These are phyloP conservation scores for Zygnema circumcarinatum DNA, from an alignment of 139 green algal genomes.

Conservation along the genomic window DNA sequence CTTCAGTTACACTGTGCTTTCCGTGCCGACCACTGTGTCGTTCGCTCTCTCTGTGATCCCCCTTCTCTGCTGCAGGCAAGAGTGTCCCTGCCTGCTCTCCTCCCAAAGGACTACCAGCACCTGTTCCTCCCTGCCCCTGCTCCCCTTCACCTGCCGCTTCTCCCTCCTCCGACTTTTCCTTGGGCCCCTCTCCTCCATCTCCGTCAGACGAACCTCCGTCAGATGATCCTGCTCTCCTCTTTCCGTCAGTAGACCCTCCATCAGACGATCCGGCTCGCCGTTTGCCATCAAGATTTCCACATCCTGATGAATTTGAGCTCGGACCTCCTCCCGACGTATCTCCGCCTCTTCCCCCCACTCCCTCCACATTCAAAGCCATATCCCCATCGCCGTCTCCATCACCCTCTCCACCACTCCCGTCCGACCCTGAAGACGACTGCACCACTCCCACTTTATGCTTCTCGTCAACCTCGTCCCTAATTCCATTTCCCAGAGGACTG, in stretches of 20 bases:
- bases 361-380: not conserved
- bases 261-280: not conserved
- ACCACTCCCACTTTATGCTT: not conserved
- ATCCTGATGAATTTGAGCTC: not conserved
- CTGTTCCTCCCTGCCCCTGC: not conserved
- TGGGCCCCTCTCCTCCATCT: not conserved
- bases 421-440: not conserved
- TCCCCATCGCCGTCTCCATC: not conserved
- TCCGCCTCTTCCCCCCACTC: not conserved
- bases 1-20: not conserved
- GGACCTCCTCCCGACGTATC: slow-evolving; percentile 14
- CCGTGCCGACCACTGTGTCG: too few relatives aligned
- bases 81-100: not conserved
- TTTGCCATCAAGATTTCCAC: not conserved
- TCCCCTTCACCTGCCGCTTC: not conserved
- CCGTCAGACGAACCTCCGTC: not conserved
- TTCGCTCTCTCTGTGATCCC: too few relatives aligned
- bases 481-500: not conserved
- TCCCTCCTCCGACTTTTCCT: not conserved
- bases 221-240: not conserved
- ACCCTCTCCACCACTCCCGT: not conserved
- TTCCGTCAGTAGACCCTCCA: not conserved
- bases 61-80: not conserved
- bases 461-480: not conserved
- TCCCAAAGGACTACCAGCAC: too few relatives aligned